Percentiles rank a stretch among this genome's conserved stretches.
These are phyloP conservation scores for Brassica nigra DNA, from an alignment of 345 rosid genomes.

Conservation along the genomic window DNA sequence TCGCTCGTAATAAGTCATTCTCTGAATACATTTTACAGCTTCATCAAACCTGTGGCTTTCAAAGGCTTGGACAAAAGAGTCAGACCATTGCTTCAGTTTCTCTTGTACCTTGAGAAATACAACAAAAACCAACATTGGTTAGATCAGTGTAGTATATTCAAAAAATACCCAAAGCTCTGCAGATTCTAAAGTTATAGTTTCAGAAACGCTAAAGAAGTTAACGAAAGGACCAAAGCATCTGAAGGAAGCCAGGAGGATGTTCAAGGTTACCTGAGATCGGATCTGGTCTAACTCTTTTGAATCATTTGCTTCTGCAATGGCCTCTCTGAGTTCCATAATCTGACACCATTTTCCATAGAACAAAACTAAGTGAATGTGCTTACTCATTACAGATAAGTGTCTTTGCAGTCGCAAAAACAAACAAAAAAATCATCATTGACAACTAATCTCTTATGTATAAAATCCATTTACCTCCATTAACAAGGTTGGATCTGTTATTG, in stretches of 20 bases:
- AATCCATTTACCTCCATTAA: conserved; percentile 62
- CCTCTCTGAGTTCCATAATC: conserved; percentile 94
- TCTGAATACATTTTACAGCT: conserved; percentile 64
- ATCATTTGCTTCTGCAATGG: conserved; percentile 75
- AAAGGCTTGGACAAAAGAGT: conserved; percentile 61
- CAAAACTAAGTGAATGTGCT: background rate
- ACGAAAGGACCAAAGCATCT: conserved; percentile 6
- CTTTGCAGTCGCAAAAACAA: conserved; percentile 6
- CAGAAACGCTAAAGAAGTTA: conserved; percentile 9
- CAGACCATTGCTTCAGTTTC: conserved; percentile 64
- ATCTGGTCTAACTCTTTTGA: conserved; percentile 60
- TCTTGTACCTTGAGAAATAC: conserved; percentile 57
- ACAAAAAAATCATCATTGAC: background rate
- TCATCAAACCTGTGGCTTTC: conserved; percentile 61
- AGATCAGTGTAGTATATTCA: conserved; percentile 18
- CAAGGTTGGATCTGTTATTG: conserved; percentile 75
- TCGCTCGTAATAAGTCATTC: conserved; percentile 87
- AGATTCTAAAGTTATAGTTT: background rate
- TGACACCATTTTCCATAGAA: conserved; percentile 37
- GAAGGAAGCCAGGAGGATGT: conserved; percentile 4
- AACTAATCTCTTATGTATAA: background rate
- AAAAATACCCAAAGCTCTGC: conserved; percentile 1
- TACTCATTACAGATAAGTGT: background rate
- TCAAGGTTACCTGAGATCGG: conserved; percentile 56
- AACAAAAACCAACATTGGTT: conserved; percentile 1